Evolutionary conservation across 441 rosid species (phyloP), one percentile per base, ranked within the genome.

Genomic region (Sinapis alba): DNA sequence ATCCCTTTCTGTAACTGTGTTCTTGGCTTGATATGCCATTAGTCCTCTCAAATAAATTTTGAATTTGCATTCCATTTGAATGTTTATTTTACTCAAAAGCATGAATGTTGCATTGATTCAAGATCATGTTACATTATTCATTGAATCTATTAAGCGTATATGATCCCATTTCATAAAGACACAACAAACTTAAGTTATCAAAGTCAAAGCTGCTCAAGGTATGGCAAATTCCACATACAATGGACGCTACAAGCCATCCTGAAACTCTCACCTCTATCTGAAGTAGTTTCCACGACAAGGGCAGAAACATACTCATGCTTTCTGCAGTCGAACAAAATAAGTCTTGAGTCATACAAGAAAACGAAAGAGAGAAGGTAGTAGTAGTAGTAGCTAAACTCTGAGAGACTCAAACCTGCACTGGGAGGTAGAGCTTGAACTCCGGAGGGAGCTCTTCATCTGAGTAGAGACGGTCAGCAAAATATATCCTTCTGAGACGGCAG

Each of bases 391-490:
- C 36, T 73, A 62, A 69, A 69, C n/a, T 1, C 41, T 32, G n/a
- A n/a, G 62, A 51, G 54, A 78, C 45, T 64, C 81, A 76, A 72
- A 88, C 97, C 92, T 93, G 99, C 87, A 91, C 76, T 18, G 98
- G 98, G 64, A 91, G 98, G 77, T 95, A 91, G 13, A 95, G 88
- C 73, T 89, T 95, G 65, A 95, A 95, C 73, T 95, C 99, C 0
- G 98, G 98, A 16, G 99, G 99, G 64, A 95, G 97, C 81, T 95
- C 99, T 84, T 93, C 99, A 62, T 93, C 98, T 0, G 97, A 90
- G 85, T 95, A 95, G 56, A 95, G 85, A 57, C 97, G 93, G 58
- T 90, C 97, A 2, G 99, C 85, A 82, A 95, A 95, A 82, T 95
- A 95, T 77, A 95, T 89, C 78, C 98, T 84, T 75, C 97, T 83